Conservation (phyloP, 140 eudicot genomes). For the Oenanthe javanica region DNA sequence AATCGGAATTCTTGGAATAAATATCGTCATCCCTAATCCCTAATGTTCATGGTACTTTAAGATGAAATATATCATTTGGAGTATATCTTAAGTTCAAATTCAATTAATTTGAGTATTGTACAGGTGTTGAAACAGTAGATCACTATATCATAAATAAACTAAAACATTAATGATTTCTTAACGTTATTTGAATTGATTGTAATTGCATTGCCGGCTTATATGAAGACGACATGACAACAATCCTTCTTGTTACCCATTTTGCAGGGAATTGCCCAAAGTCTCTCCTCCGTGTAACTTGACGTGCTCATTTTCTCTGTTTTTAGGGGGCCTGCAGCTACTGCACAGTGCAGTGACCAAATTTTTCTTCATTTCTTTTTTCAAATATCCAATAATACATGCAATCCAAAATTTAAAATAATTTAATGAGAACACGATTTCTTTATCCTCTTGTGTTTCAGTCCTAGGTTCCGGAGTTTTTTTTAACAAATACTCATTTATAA, state of each 20-base stretch:
- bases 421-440: too few relatives aligned
- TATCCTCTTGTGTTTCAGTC: too few relatives aligned
- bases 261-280: not conserved
- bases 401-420: too few relatives aligned
- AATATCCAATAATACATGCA: too few relatives aligned
- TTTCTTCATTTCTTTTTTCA: not conserved
- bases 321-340: conserved; percentile 1
- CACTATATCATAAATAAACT: not conserved
- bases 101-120: not conserved
- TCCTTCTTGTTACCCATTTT: not conserved
- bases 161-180: not conserved
- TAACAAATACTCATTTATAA: too few relatives aligned
- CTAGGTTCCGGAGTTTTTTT: too few relatives aligned
- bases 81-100: not conserved
- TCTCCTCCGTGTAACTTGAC: not conserved
- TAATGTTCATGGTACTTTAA: too few relatives aligned
- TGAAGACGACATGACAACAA: not conserved
- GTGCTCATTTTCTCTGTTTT: not conserved
- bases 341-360: not conserved
- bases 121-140: not conserved
- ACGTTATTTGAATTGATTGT: not conserved
- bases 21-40: too few relatives aligned
- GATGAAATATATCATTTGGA: too few relatives aligned
- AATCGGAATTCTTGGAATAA: too few relatives aligned
- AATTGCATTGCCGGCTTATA: not conserved